Evolutionary conservation across 1,284 basidiomycete species (phyloP).

Genomic region (Moesziomyces sp.): DNA sequence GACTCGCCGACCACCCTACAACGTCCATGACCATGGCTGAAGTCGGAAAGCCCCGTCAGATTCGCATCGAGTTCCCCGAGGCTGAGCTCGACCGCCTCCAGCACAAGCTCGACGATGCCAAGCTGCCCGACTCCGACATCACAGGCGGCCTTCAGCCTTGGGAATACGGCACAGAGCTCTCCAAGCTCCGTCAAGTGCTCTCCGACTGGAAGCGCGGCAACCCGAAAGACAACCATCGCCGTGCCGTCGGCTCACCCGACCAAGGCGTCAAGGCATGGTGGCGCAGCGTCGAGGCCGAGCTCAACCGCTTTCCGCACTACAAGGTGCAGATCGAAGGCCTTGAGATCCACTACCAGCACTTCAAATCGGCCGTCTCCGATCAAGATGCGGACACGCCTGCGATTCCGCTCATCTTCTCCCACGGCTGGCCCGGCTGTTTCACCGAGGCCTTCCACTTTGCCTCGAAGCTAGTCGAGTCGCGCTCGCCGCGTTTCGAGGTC

Average conservation of each 20-base stretch:
- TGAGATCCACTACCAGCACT: conserved; percentile 53
- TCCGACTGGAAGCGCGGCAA: conserved; percentile 42
- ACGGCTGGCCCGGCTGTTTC: conserved; percentile 60
- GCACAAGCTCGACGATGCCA: conserved; percentile 48
- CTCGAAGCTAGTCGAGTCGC: conserved; percentile 25
- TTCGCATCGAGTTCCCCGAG: conserved; percentile 34
- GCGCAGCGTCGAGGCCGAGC: conserved; percentile 33
- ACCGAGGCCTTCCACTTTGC: conserved; percentile 45
- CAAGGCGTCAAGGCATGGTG: conserved; percentile 53
- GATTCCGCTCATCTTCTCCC: conserved; percentile 57
- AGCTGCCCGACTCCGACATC: conserved; percentile 39
- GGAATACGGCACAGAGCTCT: conserved; percentile 54
- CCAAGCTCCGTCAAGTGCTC: conserved; percentile 42
- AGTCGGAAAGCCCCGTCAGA: conserved; percentile 24
- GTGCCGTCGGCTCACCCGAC: conserved; percentile 5
- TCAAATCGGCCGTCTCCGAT: conserved; percentile 26
- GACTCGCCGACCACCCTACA: no score
- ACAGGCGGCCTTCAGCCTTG: conserved; percentile 35
- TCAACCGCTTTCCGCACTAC: conserved; percentile 47
- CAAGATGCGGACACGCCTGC: conserved; percentile 23
- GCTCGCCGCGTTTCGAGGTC: conserved; percentile 50
- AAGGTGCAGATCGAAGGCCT: conserved; percentile 50
- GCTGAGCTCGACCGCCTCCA: conserved; percentile 48
- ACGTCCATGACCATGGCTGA: conserved; percentile 13
- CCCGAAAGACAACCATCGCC: conserved; percentile 26